Percentiles rank a stretch among this genome's conserved stretches.
These are phyloP conservation scores for Nakataea oryzae DNA, from an alignment of 2,329 filamentous ascomycete species.

Conservation along the genomic window DNA sequence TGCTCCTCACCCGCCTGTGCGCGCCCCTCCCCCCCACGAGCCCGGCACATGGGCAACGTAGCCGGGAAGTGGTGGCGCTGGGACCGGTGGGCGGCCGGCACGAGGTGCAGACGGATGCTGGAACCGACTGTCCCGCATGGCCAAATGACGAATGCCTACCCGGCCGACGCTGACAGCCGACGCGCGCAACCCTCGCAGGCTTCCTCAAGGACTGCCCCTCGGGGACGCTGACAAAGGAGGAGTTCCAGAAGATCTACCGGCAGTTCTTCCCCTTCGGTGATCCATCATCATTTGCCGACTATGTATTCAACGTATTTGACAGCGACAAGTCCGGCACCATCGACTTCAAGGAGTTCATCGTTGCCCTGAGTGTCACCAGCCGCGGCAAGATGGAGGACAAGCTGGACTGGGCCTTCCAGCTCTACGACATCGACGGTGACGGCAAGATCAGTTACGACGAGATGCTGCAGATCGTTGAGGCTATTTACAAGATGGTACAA, in stretches of 20 bases:
- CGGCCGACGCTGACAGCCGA: neutral
- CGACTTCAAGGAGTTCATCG: slow-evolving; percentile 99
- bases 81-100: too few species aligned
- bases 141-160: neutral
- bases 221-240: slow-evolving; percentile 92
- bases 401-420: slow-evolving; percentile 96
- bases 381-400: slow-evolving; percentile 99
- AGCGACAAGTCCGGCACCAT: slow-evolving; percentile 95
- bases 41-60: too few species aligned
- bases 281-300: slow-evolving; percentile 93
- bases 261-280: slow-evolving; percentile 99
- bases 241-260: slow-evolving; percentile 99
- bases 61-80: too few species aligned
- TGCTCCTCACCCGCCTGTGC: neutral
- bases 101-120: too few species aligned
- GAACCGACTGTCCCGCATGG: too few species aligned
- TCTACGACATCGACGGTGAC: slow-evolving; percentile 98
- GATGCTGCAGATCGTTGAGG: slow-evolving; percentile 97
- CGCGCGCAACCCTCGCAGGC: slow-evolving; percentile 39
- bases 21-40: neutral
- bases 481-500: slow-evolving; percentile 98
- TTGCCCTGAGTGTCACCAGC: slow-evolving; percentile 91
- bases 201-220: slow-evolving; percentile 98
- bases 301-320: slow-evolving; percentile 99
- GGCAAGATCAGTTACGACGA: slow-evolving; percentile 99